A percentile compares a stretch with the other conserved stretches of the same genome.
phyloP scores from a whole-genome alignment of 1,284 basidiomycete genomes.

The Exobasidium rhododendri region DNA sequence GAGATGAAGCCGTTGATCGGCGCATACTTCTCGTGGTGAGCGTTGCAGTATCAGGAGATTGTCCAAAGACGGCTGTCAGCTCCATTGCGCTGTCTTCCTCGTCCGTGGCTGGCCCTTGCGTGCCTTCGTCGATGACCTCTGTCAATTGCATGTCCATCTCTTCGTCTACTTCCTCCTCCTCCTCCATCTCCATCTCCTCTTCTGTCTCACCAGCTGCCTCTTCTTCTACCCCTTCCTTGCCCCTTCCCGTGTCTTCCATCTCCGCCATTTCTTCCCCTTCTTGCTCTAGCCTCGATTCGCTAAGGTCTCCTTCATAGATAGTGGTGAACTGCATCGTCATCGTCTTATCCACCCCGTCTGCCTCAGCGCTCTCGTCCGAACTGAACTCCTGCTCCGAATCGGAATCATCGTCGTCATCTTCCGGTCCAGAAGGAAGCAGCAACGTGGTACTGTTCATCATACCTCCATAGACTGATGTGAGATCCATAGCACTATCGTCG shows the following conservation, averaged over 20 bases:
- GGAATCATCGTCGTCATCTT: conserved; percentile 10
- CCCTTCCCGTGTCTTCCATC: too few species aligned
- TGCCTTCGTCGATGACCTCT: conserved; percentile 4
- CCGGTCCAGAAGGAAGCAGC: neutral
- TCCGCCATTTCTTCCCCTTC: neutral
- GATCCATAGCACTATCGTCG: conserved; percentile 11
- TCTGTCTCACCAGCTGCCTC: conserved; percentile 12
- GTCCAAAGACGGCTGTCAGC: conserved; percentile 6
- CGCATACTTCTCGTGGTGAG: neutral
- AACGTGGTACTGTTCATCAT: conserved; percentile 17
- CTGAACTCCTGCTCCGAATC: neutral
- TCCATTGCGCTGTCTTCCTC: conserved; percentile 14
- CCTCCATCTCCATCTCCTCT: conserved; percentile 6
- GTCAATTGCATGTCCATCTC: conserved; percentile 16
- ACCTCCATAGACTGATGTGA: conserved; percentile 5
- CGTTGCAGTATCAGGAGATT: conserved; percentile 3
- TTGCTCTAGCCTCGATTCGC: conserved; percentile 14
- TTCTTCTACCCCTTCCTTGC: neutral
- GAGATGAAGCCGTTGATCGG: neutral
- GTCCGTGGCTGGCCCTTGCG: neutral
- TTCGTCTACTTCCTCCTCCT: conserved; percentile 10
- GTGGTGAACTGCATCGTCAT: conserved; percentile 12
- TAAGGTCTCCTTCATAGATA: conserved; percentile 25
- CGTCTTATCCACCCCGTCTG: neutral
- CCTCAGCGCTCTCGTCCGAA: neutral